Conservation (phyloP, 139 green algal genomes). For the Asterochloris erici region DNA sequence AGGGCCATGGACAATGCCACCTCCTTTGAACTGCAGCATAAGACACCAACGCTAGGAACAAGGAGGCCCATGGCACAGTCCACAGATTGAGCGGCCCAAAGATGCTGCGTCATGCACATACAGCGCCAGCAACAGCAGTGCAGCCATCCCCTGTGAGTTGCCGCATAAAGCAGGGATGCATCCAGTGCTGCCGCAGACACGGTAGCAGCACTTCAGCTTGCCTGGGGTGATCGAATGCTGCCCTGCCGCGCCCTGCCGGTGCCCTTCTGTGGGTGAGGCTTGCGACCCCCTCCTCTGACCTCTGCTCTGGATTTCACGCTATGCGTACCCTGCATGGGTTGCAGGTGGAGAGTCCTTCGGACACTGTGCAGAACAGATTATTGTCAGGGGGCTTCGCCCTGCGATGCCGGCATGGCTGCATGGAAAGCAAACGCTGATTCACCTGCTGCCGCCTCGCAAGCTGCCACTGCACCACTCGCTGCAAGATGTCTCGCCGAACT, state of each 20-base stretch:
- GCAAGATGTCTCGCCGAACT: constrained; percentile 82
- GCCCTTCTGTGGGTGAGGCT: constrained; percentile 66
- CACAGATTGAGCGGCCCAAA: too few relatives aligned
- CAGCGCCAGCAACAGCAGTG: too few relatives aligned
- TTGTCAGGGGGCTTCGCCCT: too few relatives aligned
- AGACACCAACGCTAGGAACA: too few relatives aligned
- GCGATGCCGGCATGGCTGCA: too few relatives aligned
- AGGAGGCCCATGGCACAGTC: neutral
- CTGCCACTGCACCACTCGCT: constrained; percentile 86
- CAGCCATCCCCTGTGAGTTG: too few relatives aligned
- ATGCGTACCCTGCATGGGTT: constrained; percentile 68
- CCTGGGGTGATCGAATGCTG: constrained; percentile 66
- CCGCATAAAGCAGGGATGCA: too few relatives aligned
- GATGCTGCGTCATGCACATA: too few relatives aligned
- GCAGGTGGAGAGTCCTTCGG: too few relatives aligned
- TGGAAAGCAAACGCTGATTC: neutral
- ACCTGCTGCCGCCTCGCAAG: constrained; percentile 78
- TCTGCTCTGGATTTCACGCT: constrained; percentile 68
- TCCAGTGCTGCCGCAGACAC: too few relatives aligned
- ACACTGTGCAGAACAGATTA: neutral
- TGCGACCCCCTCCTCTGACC: constrained; percentile 63
- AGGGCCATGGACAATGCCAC: constrained; percentile 74
- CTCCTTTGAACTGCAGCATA: constrained; percentile 65
- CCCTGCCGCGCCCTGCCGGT: constrained; percentile 55
- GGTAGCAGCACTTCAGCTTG: neutral